A percentile compares a stretch with the other conserved stretches of the same genome.
Evolutionary conservation across 345 rosid species (phyloP).

Genomic region (Tarenaya hassleriana): DNA sequence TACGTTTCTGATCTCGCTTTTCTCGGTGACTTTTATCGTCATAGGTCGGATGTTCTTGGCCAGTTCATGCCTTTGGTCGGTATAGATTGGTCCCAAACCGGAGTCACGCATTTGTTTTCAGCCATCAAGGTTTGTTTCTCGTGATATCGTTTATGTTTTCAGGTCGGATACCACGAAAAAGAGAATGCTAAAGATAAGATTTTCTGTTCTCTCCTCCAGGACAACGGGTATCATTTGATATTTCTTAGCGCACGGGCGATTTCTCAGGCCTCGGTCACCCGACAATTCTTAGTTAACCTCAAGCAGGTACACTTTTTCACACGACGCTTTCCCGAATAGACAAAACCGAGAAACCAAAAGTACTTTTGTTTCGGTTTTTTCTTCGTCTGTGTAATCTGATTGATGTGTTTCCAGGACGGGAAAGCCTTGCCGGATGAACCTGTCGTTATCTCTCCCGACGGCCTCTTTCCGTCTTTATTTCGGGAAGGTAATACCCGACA

Average conservation of each 20-base stretch:
- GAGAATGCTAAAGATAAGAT: neutral
- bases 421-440: constrained; percentile 97
- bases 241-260: constrained; percentile 96
- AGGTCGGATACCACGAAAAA: constrained; percentile 1
- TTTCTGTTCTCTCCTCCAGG: constrained; percentile 39
- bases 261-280: constrained; percentile 81
- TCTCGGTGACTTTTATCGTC: neutral
- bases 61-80: constrained; percentile 99
- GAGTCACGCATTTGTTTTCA: constrained; percentile 86
- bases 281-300: constrained; percentile 77
- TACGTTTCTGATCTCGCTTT: constrained; percentile 13
- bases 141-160: constrained; percentile 2
- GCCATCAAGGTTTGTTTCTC: constrained; percentile 70
- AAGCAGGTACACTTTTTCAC: constrained; percentile 59
- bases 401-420: constrained; percentile 56
- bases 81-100: constrained; percentile 90
- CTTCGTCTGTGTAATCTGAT: too few relatives aligned
- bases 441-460: constrained; percentile 95
- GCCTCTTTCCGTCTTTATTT: constrained; percentile 82
- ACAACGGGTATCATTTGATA: constrained; percentile 90
- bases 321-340: neutral
- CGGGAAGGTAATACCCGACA: constrained; percentile 66
- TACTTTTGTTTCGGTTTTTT: neutral
- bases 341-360: neutral
- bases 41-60: constrained; percentile 93